A percentile compares a stretch with the other conserved stretches of the same genome.
phyloP scores from a whole-genome alignment of 306 rosid genomes.

The Biancaea sappan region DNA sequence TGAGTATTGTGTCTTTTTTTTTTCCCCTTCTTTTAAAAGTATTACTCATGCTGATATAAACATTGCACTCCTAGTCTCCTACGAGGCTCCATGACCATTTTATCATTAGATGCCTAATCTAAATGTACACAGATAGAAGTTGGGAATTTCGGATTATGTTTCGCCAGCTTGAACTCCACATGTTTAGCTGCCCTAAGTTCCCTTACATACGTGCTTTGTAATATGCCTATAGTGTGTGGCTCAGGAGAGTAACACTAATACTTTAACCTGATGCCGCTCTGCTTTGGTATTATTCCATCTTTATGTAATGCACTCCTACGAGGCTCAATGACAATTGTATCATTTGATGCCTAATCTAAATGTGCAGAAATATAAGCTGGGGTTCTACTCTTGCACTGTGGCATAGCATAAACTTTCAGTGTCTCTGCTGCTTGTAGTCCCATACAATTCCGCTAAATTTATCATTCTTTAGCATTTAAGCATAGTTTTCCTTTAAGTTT shows the following conservation, averaged over 20 bases:
- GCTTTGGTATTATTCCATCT: background rate
- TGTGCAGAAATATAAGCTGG: background rate
- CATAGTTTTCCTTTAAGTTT: background rate
- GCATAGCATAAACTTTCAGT: background rate
- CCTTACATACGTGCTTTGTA: background rate
- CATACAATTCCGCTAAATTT: background rate
- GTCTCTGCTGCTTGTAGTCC: background rate
- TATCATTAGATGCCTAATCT: background rate
- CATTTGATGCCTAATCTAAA: background rate
- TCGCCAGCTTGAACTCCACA: background rate
- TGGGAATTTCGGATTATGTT: background rate
- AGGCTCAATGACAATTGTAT: background rate
- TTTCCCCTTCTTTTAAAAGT: no score
- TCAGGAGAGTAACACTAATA: background rate
- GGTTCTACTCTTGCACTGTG: background rate
- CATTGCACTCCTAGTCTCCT: background rate
- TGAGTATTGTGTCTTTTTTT: no score
- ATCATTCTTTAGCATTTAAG: no score
- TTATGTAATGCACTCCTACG: background rate
- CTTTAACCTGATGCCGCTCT: background rate
- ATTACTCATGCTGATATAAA: no score
- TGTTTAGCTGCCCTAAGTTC: background rate
- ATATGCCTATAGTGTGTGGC: background rate
- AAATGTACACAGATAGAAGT: background rate
- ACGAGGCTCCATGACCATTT: background rate